Percentiles rank a stretch among this genome's conserved stretches.
These are phyloP conservation scores for Dalbergia oliveri DNA, from an alignment of 306 rosid species.

Conservation along the genomic window DNA sequence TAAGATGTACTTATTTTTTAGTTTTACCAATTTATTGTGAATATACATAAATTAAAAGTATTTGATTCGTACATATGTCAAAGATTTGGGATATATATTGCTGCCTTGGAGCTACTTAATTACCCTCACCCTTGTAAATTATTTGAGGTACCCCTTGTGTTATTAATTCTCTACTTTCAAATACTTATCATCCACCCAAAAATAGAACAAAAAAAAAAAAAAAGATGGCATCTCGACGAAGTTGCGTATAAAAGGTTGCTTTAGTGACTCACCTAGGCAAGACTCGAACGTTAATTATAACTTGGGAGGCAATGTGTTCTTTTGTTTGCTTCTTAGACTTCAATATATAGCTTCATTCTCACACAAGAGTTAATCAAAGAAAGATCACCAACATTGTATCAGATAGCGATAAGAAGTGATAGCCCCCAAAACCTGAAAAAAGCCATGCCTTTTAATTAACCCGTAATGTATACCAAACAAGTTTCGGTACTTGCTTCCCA, in stretches of 20 bases:
- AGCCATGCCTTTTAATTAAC: neutral
- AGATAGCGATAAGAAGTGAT: too few relatives aligned
- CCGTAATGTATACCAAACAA: neutral
- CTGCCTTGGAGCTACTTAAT: neutral
- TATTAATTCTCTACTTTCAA: neutral
- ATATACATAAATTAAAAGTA: too few relatives aligned
- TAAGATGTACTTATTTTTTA: too few relatives aligned
- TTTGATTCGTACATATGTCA: too few relatives aligned
- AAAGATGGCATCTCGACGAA: neutral
- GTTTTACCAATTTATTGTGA: too few relatives aligned
- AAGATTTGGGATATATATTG: neutral
- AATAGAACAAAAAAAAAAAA: neutral
- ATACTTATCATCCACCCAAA: neutral
- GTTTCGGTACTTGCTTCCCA: slow-evolving; percentile 1
- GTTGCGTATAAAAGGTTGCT: neutral
- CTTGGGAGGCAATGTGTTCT: neutral
- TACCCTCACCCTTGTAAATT: neutral
- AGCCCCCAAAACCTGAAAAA: neutral
- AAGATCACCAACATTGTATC: neutral
- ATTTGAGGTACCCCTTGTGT: neutral
- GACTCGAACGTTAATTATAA: neutral
- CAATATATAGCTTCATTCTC: neutral
- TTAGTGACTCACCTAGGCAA: neutral
- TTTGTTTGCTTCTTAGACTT: neutral
- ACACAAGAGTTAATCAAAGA: neutral